A percentile compares a stretch with the other conserved stretches of the same genome.
phyloP scores from a whole-genome alignment of 2,329 filamentous ascomycete genomes.

The Nannizzia gypsea region DNA sequence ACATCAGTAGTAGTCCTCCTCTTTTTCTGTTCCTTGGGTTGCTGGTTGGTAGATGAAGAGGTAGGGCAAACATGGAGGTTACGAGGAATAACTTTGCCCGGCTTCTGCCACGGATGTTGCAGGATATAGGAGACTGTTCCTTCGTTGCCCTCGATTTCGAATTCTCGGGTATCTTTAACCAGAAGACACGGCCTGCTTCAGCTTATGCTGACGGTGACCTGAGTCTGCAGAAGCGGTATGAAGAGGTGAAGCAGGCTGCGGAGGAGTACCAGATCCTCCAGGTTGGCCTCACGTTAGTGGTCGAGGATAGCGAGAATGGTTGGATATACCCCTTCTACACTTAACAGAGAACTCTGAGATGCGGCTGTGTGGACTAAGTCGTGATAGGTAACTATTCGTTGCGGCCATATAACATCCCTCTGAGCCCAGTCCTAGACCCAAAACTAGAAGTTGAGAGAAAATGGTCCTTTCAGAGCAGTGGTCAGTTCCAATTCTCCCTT shows the following conservation, averaged over 20 bases:
- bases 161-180: conserved; percentile 49
- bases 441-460: conserved; percentile 48
- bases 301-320: conserved; percentile 43
- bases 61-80: conserved; percentile 42
- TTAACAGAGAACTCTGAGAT: neutral
- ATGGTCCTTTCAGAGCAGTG: conserved; percentile 46
- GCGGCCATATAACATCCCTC: conserved; percentile 53
- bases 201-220: conserved; percentile 32
- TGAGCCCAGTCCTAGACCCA: conserved; percentile 45
- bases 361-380: neutral
- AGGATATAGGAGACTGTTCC: conserved; percentile 45
- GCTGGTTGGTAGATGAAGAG: neutral
- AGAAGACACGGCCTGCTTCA: conserved; percentile 20
- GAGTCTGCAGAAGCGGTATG: conserved; percentile 49
- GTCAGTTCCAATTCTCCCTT: conserved; percentile 22
- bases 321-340: conserved; percentile 14
- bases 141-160: conserved; percentile 57
- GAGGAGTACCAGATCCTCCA: conserved; percentile 54
- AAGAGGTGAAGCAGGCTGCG: conserved; percentile 48
- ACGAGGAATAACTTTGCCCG: conserved; percentile 39
- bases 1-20: neutral
- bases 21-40: neutral
- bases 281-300: conserved; percentile 54
- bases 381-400: conserved; percentile 41
- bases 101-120: conserved; percentile 45